Conservation (phyloP, 2,329 filamentous ascomycete genomes). For the Daldinia sp. region DNA sequence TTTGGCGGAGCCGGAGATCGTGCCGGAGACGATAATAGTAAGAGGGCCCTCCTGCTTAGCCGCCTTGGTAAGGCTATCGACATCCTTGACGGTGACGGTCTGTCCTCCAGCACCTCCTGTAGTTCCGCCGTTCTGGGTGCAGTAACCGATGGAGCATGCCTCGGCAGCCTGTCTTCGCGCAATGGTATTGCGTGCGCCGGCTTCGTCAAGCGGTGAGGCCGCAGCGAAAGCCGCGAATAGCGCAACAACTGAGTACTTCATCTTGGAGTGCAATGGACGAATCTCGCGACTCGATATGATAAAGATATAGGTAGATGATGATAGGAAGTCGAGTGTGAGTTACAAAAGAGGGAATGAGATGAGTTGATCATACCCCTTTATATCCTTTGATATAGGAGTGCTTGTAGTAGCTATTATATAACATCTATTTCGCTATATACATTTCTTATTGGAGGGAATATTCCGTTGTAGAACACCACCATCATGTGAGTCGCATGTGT, state of each 20-base stretch:
- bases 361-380: constrained; percentile 1
- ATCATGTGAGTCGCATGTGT: neutral
- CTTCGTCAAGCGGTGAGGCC: constrained; percentile 8
- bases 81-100: constrained; percentile 66
- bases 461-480: neutral
- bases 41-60: constrained; percentile 59
- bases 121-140: constrained; percentile 53
- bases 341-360: neutral
- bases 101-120: constrained; percentile 67
- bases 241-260: constrained; percentile 15
- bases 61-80: constrained; percentile 63
- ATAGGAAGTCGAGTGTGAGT: neutral
- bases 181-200: constrained; percentile 9
- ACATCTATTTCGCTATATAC: neutral
- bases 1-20: constrained; percentile 58
- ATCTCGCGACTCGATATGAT: neutral
- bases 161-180: constrained; percentile 23
- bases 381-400: neutral
- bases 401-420: neutral
- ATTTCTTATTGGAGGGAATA: neutral
- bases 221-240: constrained; percentile 13
- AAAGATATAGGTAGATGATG: neutral
- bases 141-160: constrained; percentile 39
- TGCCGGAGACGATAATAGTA: constrained; percentile 61
- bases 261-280: constrained; percentile 3